Conservation (phyloP, 306 rosid genomes). For the Crataegus laevigata region DNA sequence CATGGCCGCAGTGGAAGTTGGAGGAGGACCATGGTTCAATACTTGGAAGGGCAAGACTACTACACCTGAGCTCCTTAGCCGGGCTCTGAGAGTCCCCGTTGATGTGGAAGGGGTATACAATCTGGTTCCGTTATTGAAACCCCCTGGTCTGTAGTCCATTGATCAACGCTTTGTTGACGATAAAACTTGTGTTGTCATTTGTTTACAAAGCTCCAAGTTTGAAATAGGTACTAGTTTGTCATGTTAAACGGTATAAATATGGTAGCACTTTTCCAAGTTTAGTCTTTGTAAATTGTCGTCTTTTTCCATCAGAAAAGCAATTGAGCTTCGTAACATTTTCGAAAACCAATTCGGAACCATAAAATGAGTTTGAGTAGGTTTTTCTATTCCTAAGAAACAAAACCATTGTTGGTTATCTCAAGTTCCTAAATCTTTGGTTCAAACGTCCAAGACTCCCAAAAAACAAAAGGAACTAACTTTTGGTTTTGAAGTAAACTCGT, state of each 20-base stretch:
- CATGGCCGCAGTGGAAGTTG: constrained; percentile 83
- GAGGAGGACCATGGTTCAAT: constrained; percentile 95
- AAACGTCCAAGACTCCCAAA: too few relatives aligned
- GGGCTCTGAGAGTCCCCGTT: constrained; percentile 49
- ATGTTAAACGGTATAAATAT: too few relatives aligned
- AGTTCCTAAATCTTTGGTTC: too few relatives aligned
- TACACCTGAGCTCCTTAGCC: constrained; percentile 33
- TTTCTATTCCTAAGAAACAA: too few relatives aligned
- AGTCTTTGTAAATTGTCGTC: background rate
- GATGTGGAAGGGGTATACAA: constrained; percentile 47
- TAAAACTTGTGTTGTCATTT: background rate
- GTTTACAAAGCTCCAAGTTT: background rate
- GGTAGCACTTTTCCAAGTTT: too few relatives aligned
- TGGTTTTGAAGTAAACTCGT: too few relatives aligned
- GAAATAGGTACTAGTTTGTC: background rate
- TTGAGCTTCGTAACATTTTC: too few relatives aligned
- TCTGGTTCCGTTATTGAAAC: constrained; percentile 54
- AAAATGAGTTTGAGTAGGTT: background rate
- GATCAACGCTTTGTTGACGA: background rate
- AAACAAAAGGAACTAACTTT: too few relatives aligned
- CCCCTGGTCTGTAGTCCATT: constrained; percentile 67
- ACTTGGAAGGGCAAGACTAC: constrained; percentile 73
- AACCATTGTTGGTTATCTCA: too few relatives aligned
- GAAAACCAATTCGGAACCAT: too few relatives aligned
- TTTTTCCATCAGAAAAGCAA: too few relatives aligned